These are phyloP conservation scores for Smallanthus sonchifolius DNA, from an alignment of 129 eudicot genomes.

Conservation along the genomic window DNA sequence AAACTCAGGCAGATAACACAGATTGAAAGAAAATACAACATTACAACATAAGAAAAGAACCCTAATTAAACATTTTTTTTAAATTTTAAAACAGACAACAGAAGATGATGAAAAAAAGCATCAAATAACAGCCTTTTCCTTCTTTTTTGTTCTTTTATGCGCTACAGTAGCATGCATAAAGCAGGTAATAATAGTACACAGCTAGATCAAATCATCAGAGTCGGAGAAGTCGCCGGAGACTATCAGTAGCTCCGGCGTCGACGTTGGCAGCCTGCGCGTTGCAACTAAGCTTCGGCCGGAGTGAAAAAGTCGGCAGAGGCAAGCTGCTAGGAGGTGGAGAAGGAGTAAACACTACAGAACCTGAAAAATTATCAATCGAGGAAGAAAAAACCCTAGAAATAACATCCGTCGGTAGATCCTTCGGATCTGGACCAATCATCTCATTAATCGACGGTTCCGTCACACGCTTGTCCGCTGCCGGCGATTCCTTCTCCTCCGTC, in stretches of 20 bases:
- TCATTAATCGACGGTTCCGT: not conserved
- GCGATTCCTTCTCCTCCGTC: conserved; percentile 19
- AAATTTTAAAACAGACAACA: not conserved
- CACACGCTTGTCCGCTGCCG: not conserved
- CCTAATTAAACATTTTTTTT: not conserved
- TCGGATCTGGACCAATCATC: conserved; percentile 51
- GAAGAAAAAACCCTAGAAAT: conserved; percentile 27
- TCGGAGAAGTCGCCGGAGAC: conserved; percentile 60
- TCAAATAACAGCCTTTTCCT: conserved; percentile 20
- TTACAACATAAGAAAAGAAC: not conserved
- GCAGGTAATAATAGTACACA: conserved; percentile 6
- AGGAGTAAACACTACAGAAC: conserved; percentile 45
- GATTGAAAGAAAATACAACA: conserved; percentile 8
- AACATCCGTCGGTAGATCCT: conserved; percentile 39
- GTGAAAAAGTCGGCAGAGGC: conserved; percentile 85
- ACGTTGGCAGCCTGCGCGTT: conserved; percentile 31
- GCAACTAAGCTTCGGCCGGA: conserved; percentile 79
- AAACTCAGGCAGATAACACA: conserved; percentile 27
- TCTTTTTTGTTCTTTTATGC: not conserved
- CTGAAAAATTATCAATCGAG: conserved; percentile 39
- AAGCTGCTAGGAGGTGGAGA: conserved; percentile 96
- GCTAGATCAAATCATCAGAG: conserved; percentile 37
- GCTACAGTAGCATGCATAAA: conserved; percentile 32
- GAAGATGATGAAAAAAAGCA: conserved; percentile 18
- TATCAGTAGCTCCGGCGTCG: conserved; percentile 67